These are phyloP conservation scores for Pseudocercospora fuligena DNA, from an alignment of 2,329 filamentous ascomycete species.

Conservation along the genomic window DNA sequence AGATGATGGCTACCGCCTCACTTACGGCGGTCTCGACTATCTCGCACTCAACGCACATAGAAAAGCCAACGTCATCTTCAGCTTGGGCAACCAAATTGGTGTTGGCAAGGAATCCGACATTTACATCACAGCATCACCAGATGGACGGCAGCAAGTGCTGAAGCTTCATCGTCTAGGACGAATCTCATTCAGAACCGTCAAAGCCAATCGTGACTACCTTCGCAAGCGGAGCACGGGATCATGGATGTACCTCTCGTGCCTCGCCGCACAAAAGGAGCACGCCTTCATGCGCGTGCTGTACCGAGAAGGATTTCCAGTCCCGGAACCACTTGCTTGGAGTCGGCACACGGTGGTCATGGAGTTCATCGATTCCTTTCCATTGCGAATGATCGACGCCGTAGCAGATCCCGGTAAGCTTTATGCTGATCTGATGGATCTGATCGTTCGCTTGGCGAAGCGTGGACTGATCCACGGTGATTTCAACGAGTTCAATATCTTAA, in stretches of 20 bases:
- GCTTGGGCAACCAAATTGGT: constrained; percentile 90
- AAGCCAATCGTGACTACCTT: constrained; percentile 93
- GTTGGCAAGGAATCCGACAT: constrained; percentile 99
- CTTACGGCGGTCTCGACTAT: constrained; percentile 96
- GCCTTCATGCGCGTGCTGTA: constrained; percentile 89
- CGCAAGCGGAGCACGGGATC: constrained; percentile 78
- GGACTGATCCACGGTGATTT: constrained; percentile 97
- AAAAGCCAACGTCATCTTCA: constrained; percentile 80
- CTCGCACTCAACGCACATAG: constrained; percentile 92
- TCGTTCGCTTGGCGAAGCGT: constrained; percentile 79
- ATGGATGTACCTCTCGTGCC: constrained; percentile 97
- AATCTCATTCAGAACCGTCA: constrained; percentile 96
- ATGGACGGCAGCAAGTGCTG: constrained; percentile 77
- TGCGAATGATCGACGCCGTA: constrained; percentile 84
- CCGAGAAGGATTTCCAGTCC: constrained; percentile 86
- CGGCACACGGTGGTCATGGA: constrained; percentile 97
- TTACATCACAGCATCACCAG: constrained; percentile 83
- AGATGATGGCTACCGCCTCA: constrained; percentile 93
- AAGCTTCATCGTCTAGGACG: constrained; percentile 96
- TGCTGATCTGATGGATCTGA: constrained; percentile 84
- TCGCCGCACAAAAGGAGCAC: constrained; percentile 92
- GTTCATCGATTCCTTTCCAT: constrained; percentile 86
- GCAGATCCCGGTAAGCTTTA: constrained; percentile 86
- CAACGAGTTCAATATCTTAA: constrained; percentile 98
- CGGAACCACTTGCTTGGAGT: constrained; percentile 84